Evolutionary conservation across 495 filamentous ascomycete species (phyloP), one percentile per base, ranked within the genome.

Genomic region (Stereocaulon alpinum): DNA sequence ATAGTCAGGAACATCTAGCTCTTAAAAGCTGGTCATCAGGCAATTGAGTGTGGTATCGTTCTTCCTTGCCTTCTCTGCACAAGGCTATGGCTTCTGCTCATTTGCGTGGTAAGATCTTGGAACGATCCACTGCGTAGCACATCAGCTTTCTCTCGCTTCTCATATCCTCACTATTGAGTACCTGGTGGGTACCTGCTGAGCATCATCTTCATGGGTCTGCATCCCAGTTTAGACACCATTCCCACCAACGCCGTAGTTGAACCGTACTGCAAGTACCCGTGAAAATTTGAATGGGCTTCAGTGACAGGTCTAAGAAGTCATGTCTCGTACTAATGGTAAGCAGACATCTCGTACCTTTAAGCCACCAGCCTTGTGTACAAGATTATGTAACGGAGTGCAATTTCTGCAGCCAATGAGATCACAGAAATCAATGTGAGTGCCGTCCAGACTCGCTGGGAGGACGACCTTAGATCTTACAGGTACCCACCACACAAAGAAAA

Each of bases 351-450:
- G 12, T 49, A n/a, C 15, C 29, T 27, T 7, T 20, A 18, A 17
- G 9, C 32, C 49, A 20, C 29, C 27, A 51, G 49, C 49, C 49
- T 52, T 29, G 49, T 52, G 6, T 37, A 51, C 48, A n/a, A 18
- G 30, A 51, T 51, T 51, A 51, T 51, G 48, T 51, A 51, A 51
- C 48, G 10, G 18, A 51, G 48, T 29, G 47, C 12, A 2, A 20
- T 12, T n/a, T 44, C 7, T 10, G 18, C n/a, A 20, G n/a, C 49
- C 49, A 52, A 52, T 52, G 6, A 52, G 3, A 52, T 37, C 7
- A 20, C 15, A 14, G 49, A 52, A 7, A 14, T 52, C 6, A 10
- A 37, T 52, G 5, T 2, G 20, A 10, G 12, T 0, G 15, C 12
- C 18, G 5, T n/a, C 15, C 12, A 32, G 29, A 20, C 30, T 34